Percentiles rank a stretch among this genome's conserved stretches.
These are phyloP conservation scores for Liriodendron chinense DNA, from an alignment of 164 flowering plant species.

Conservation along the genomic window DNA sequence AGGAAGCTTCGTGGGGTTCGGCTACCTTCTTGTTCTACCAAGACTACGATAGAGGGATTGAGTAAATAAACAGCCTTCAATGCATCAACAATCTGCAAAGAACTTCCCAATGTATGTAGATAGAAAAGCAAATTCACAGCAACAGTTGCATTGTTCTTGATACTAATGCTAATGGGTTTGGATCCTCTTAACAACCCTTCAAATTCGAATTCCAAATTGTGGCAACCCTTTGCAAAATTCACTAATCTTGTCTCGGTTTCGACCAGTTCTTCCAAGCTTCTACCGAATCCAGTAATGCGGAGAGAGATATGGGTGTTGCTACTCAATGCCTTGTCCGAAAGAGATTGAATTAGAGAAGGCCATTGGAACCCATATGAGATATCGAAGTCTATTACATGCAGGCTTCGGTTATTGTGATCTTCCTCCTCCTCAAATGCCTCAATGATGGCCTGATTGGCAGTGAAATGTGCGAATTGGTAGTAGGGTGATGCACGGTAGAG, in stretches of 20 bases:
- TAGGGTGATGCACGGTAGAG: slow-evolving; percentile 63
- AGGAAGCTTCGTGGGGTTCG: slow-evolving; percentile 45
- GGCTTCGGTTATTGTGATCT: slow-evolving; percentile 27
- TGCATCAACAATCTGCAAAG: slow-evolving; percentile 39
- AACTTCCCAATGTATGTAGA: slow-evolving; percentile 33
- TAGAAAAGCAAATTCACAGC: slow-evolving; percentile 57
- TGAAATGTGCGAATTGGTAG: slow-evolving; percentile 78
- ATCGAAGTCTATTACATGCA: slow-evolving; percentile 70
- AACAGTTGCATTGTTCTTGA: slow-evolving; percentile 52
- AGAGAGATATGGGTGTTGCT: slow-evolving; percentile 32
- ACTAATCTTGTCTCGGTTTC: slow-evolving; percentile 59
- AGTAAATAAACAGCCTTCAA: slow-evolving; percentile 37
- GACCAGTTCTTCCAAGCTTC: slow-evolving; percentile 43
- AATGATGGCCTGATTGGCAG: slow-evolving; percentile 69
- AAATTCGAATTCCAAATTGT: slow-evolving; percentile 50
- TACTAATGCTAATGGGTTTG: slow-evolving; percentile 23
- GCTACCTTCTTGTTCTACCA: slow-evolving; percentile 65
- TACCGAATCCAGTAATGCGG: slow-evolving; percentile 51
- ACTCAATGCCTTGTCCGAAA: slow-evolving; percentile 55
- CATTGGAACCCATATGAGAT: slow-evolving; percentile 74
- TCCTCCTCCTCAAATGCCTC: slow-evolving; percentile 63
- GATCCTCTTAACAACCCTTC: slow-evolving; percentile 49
- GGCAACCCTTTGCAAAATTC: slow-evolving; percentile 50
- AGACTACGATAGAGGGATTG: slow-evolving; percentile 45
- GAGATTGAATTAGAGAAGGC: slow-evolving; percentile 80